Base-by-base conservation (phyloP, 345 rosid genomes). In the Eucalyptus victrix region DNA sequence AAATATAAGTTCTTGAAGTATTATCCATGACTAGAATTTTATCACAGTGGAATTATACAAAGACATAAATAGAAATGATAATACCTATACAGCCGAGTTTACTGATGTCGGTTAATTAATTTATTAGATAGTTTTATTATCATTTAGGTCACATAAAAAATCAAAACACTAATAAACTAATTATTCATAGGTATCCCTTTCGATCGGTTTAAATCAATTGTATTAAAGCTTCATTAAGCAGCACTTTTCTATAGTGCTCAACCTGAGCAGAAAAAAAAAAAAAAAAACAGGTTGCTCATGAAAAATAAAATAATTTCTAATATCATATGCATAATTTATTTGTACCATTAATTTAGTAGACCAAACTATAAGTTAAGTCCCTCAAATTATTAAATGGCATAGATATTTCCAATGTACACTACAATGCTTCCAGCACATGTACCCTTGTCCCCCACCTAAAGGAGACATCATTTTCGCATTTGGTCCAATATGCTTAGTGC, bases 61-160 rank as follows among this genome's bases (percentile, higher is more conserved):
- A 58, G n/a, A 58, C n/a, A 58, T 58, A 58, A 58, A 58, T 58
- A 60, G 17, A 60, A 60, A 60, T 30, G 14, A 60, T 60, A 26
- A 28, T 60, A 28, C 16, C 2, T 60, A 12, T 60, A 60, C 2
- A 60, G 17, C 0, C 12, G 8, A 60, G 4, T 60, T 60, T 60
- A 60, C 1, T 1, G 0, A 28, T 28, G 12, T 60, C 17, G 3
- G 0, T 28, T 60, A 60, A 12, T 13, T 4, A 60, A 60, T 28
- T 60, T 12, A 28, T 60, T 12, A 12, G 32, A 60, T 60, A 60
- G 7, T 60, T 60, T 13, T 60, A 60, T 28, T 28, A 60, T 60
- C 17, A 60, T 30, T 60, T 60, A 60, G 17, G 69, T 28, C 69
- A 60, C 17, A 60, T 60, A 3, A 60, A 28, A 60, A 60, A 28